A percentile compares a stretch with the other conserved stretches of the same genome.
Conservation (phyloP, 2,329 filamentous ascomycete species). For the Fusarium sp. region DNA sequence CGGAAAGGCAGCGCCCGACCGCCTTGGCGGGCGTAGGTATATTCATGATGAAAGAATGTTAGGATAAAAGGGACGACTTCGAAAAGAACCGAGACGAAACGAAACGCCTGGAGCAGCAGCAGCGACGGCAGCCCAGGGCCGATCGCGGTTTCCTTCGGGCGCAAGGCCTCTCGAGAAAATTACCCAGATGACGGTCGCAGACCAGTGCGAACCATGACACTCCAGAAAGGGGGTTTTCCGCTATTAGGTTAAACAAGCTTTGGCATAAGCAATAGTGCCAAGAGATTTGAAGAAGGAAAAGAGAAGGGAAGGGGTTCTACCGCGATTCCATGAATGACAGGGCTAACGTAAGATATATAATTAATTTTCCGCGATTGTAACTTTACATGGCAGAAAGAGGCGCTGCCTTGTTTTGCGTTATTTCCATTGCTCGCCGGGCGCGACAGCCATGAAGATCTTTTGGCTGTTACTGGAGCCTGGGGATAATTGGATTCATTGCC, state of each 20-base stretch:
- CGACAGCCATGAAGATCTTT: not conserved
- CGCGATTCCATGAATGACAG: not conserved
- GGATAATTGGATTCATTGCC: not conserved
- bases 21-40: constrained; percentile 2
- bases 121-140: not conserved
- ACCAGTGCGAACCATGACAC: constrained; percentile 4
- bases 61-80: not conserved
- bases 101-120: not conserved
- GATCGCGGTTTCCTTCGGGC: not conserved
- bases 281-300: not conserved
- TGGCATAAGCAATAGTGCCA: constrained; percentile 1
- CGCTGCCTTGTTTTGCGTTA: not conserved
- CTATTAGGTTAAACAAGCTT: not conserved
- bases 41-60: constrained; percentile 12
- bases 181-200: constrained; percentile 1
- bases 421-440: not conserved
- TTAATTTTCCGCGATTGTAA: not conserved
- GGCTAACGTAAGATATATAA: not conserved
- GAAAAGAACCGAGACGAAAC: not conserved
- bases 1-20: not conserved
- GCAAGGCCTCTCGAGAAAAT: not conserved
- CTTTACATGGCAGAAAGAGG: not conserved
- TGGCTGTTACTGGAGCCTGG: not conserved
- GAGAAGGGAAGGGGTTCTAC: not conserved
- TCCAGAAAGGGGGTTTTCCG: not conserved